Evolutionary conservation across 2,329 filamentous ascomycete species (phyloP).

Genomic region (Stachybotrys echinatus): DNA sequence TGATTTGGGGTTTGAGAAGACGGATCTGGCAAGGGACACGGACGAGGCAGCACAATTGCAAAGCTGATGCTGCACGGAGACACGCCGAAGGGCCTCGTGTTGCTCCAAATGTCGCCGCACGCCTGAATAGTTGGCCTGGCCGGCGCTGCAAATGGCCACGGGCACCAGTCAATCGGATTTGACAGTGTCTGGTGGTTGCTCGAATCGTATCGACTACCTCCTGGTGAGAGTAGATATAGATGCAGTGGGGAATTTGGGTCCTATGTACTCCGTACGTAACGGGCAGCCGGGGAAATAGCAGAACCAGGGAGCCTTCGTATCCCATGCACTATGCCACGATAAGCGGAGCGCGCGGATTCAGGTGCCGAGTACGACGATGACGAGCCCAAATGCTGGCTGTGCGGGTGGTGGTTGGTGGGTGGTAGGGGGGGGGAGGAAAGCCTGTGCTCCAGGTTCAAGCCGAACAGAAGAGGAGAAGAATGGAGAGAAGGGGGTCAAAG

Average conservation of each 20-base stretch:
- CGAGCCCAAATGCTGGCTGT: not conserved
- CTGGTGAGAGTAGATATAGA: too few relatives aligned
- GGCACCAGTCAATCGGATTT: too few relatives aligned
- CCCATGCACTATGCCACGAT: not conserved
- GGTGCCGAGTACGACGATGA: not conserved
- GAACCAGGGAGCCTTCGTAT: not conserved
- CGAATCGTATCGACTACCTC: too few relatives aligned
- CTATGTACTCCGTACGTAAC: too few relatives aligned
- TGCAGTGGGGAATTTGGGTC: too few relatives aligned
- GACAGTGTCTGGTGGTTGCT: too few relatives aligned
- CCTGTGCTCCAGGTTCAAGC: not conserved
- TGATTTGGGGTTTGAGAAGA: not conserved
- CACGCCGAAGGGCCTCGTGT: too few relatives aligned
- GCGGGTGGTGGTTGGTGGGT: not conserved
- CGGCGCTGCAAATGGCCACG: not conserved
- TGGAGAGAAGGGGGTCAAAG: not conserved
- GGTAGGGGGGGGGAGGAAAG: not conserved
- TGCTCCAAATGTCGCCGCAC: not conserved
- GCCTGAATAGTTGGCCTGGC: not conserved
- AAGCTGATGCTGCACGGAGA: not conserved
- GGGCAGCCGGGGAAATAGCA: too few relatives aligned
- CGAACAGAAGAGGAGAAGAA: too few relatives aligned
- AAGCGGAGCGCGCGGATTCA: not conserved
- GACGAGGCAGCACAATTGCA: not conserved
- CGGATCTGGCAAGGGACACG: not conserved